A percentile compares a stretch with the other conserved stretches of the same genome.
Evolutionary conservation across 1,284 basidiomycete species (phyloP).

Genomic region (Cutaneotrichosporon dermatis): DNA sequence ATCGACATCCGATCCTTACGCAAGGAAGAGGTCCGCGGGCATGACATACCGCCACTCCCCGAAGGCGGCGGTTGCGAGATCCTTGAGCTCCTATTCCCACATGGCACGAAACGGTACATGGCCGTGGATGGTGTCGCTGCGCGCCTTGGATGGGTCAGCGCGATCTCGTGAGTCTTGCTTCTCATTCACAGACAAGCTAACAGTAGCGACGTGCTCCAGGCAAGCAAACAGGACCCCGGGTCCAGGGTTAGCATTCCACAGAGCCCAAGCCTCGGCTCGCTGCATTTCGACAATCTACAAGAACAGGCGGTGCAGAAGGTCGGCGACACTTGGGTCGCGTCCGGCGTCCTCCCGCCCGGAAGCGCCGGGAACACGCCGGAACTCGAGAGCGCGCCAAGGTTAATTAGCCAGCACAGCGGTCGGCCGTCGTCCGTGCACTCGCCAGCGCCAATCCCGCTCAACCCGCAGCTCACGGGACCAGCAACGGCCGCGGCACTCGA

Average conservation of each 20-base stretch:
- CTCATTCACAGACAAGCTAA: too few relatives aligned
- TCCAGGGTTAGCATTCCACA: too few relatives aligned
- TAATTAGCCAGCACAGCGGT: background rate
- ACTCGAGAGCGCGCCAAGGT: too few relatives aligned
- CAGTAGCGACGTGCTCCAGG: conserved; percentile 31
- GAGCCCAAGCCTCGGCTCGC: conserved; percentile 15
- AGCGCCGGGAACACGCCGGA: background rate
- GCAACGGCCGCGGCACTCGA: background rate
- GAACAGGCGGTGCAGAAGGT: conserved; percentile 35
- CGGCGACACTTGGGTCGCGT: conserved; percentile 42
- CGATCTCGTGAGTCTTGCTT: conserved; percentile 17
- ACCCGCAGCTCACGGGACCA: background rate
- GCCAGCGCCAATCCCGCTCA: background rate
- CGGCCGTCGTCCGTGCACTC: too few relatives aligned
- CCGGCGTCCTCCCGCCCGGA: conserved; percentile 1
- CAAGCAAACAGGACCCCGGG: too few relatives aligned
- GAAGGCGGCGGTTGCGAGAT: conserved; percentile 34
- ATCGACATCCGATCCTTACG: conserved; percentile 39
- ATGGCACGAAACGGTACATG: conserved; percentile 38
- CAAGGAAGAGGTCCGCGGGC: conserved; percentile 34
- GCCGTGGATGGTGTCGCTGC: conserved; percentile 39
- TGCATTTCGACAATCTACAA: conserved; percentile 2
- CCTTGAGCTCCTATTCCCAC: conserved; percentile 38
- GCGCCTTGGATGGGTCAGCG: conserved; percentile 40
- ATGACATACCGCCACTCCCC: conserved; percentile 34